Percentiles rank a stretch among this genome's conserved stretches.
phyloP scores from a whole-genome alignment of 169 alveolate genomes.

The Plasmodium reichenowi region DNA sequence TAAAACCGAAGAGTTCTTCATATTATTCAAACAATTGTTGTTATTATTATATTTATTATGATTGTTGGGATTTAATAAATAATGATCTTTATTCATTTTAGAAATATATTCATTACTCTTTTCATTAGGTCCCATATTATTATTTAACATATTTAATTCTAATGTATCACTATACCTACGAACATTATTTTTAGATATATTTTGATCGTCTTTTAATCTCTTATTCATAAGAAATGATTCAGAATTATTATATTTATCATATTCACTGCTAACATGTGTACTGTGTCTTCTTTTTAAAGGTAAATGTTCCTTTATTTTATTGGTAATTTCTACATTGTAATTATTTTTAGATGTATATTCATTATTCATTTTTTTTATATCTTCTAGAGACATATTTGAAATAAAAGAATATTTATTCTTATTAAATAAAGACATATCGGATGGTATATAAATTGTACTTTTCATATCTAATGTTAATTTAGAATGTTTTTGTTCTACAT shows the following conservation, averaged over 20 bases:
- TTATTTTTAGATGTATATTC: background rate
- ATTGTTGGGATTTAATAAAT: no score
- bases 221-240: constrained; percentile 18
- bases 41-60: no score
- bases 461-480: background rate
- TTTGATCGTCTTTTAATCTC: background rate
- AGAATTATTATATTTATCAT: constrained; percentile 27
- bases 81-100: no score
- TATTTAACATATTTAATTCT: constrained; percentile 5
- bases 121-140: no score
- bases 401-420: constrained; percentile 15
- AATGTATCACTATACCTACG: constrained; percentile 59
- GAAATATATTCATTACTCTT: no score
- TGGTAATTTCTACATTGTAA: background rate
- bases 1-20: background rate
- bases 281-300: constrained; percentile 72
- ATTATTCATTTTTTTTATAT: background rate
- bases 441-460: background rate
- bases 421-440: no score
- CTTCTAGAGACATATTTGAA: background rate
- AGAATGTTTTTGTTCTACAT: constrained; percentile 12
- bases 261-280: constrained; percentile 29
- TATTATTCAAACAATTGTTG: background rate
- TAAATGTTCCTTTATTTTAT: background rate
- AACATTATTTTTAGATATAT: constrained; percentile 8